Base-by-base conservation (phyloP, 1,284 basidiomycete species). In the Inonotus hispidus region DNA sequence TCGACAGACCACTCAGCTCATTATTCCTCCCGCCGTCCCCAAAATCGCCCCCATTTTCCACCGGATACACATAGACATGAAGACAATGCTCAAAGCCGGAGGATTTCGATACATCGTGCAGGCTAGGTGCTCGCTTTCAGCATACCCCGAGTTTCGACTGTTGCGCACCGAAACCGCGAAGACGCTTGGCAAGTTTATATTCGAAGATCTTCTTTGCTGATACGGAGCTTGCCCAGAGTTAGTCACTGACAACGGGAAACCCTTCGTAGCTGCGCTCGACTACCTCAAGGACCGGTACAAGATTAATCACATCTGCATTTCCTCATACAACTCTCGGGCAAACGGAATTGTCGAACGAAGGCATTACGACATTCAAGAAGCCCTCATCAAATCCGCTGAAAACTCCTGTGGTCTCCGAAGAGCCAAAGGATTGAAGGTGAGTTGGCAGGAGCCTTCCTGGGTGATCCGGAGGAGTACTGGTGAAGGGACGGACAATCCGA, bases 321-420 rank as follows among this genome's bases (percentile, higher is more conserved):
- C 38, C 2, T 39, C 38, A 0, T 82, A 82, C 61, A 82, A 82
- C 59, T 80, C 75, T 0, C 69, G 68, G 2, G 74, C 72, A 0
- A 80, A 80, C 54, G 72, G 78, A 0, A 61, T 74, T 0, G 69
- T 77, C 0, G 76, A 81, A 60, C 59, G 70, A 0, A 60, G 66
- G 3, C 78, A 80, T 56, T 72, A 66, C 56, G 68, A 72, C 52
- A 66, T 78, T 5, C 57, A 71, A 0, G 67, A 79, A 64, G 67
- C 72, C 1, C 46, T 80, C 0, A 64, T 75, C 35, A 80, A 79
- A 60, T 71, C 73, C 16, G 38, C 38, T 2, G 38, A 39, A n/a
- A n/a, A n/a, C n/a, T n/a, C n/a, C n/a, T n/a, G n/a, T n/a, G n/a
- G n/a, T n/a, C n/a, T n/a, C n/a, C n/a, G n/a, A n/a, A n/a, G n/a